Conservation (phyloP, 192 early-diverging fungal species). For the Backusella morwellensis region DNA sequence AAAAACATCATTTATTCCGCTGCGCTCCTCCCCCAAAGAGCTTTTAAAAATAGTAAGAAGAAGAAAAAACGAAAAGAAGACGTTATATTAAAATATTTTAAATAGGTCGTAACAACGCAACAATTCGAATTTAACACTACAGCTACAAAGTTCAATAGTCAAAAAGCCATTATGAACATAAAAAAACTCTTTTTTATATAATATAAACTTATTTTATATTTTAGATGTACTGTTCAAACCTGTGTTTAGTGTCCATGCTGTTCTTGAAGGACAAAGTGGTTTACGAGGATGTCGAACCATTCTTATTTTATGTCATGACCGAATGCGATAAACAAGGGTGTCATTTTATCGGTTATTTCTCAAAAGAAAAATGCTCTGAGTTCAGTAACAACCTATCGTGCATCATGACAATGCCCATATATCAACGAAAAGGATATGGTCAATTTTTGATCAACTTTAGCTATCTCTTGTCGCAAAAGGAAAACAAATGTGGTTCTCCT, state of each 20-base stretch:
- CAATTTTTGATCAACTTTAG: slow-evolving; percentile 91
- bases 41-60: too few species aligned
- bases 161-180: background rate
- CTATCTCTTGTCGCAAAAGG: slow-evolving; percentile 77
- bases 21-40: too few species aligned
- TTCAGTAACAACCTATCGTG: slow-evolving; percentile 90
- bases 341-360: slow-evolving; percentile 98
- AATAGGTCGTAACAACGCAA: too few species aligned
- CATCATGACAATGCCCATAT: slow-evolving; percentile 81
- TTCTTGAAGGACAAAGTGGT: slow-evolving; percentile 97
- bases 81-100: too few species aligned
- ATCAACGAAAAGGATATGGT: slow-evolving; percentile 89
- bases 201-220: background rate
- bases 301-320: slow-evolving; percentile 94
- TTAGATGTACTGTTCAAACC: slow-evolving; percentile 92
- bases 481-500: slow-evolving; percentile 79
- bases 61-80: too few species aligned
- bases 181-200: too few species aligned
- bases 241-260: slow-evolving; percentile 94
- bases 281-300: slow-evolving; percentile 98
- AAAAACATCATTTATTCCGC: too few species aligned
- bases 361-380: slow-evolving; percentile 89
- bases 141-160: background rate
- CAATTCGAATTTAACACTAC: background rate
- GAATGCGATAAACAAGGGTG: slow-evolving; percentile 90